Percentiles rank a stretch among this genome's conserved stretches.
phyloP scores from a whole-genome alignment of 1,284 basidiomycete species.

The Porodaedalea pini region DNA sequence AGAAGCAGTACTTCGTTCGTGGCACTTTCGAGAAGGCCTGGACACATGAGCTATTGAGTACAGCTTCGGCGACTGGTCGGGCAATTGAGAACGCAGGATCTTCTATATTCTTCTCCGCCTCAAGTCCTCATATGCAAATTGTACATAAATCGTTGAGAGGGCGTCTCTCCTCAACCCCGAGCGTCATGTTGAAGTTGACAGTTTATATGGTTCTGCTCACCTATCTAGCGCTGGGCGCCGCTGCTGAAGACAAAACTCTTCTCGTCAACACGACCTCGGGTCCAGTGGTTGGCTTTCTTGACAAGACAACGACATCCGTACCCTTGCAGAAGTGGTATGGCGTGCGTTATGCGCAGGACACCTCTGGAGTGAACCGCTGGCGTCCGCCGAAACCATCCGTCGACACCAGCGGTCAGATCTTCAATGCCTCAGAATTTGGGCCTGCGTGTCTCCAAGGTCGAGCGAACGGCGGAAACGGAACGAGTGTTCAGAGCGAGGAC shows the following conservation, averaged over 20 bases:
- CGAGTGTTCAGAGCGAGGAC: constrained; percentile 41
- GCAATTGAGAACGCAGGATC: constrained; percentile 3
- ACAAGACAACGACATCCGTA: constrained; percentile 31
- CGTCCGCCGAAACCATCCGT: constrained; percentile 34
- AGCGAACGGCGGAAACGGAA: constrained; percentile 39
- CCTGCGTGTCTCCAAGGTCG: constrained; percentile 41
- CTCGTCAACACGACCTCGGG: constrained; percentile 32
- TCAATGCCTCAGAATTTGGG: constrained; percentile 38
- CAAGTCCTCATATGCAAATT: neutral
- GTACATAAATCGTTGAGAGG: no score
- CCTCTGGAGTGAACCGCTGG: constrained; percentile 39
- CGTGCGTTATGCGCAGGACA: constrained; percentile 38
- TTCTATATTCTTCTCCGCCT: neutral
- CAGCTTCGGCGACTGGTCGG: constrained; percentile 20
- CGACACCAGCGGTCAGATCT: constrained; percentile 23
- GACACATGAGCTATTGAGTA: constrained; percentile 4
- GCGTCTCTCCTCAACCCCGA: neutral
- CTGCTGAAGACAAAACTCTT: constrained; percentile 1
- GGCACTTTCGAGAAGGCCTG: neutral
- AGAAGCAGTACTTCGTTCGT: neutral
- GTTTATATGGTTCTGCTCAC: neutral
- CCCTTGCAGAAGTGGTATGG: constrained; percentile 40
- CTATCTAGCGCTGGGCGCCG: neutral
- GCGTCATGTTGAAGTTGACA: neutral
- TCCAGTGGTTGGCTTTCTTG: constrained; percentile 35